A percentile compares a stretch with the other conserved stretches of the same genome.
phyloP scores from a whole-genome alignment of 2,329 filamentous ascomycete species.

The Pseudogymnoascus sp. region DNA sequence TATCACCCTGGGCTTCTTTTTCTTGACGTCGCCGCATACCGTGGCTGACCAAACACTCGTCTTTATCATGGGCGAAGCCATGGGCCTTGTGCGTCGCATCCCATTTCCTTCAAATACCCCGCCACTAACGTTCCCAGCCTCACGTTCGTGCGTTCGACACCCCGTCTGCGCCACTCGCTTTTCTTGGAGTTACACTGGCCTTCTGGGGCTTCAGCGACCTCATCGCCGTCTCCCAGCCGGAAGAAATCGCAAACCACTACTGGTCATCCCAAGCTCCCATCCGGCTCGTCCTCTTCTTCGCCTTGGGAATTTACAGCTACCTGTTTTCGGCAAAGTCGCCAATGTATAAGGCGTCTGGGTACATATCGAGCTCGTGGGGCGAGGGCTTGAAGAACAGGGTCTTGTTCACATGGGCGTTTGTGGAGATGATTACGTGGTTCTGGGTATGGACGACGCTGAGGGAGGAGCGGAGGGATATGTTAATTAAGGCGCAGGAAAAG shows the following conservation, averaged over 20 bases:
- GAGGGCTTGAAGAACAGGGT: conserved; percentile 75
- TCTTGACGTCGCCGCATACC: conserved; percentile 64
- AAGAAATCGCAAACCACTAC: conserved; percentile 55
- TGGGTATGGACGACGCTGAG: conserved; percentile 69
- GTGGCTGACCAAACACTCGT: conserved; percentile 76
- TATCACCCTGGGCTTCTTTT: conserved; percentile 74
- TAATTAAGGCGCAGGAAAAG: conserved; percentile 25
- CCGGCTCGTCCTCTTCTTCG: conserved; percentile 57
- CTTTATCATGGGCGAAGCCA: conserved; percentile 72
- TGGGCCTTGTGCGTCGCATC: conserved; percentile 59
- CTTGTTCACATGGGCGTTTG: conserved; percentile 75
- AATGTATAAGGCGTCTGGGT: conserved; percentile 34
- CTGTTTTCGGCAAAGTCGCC: conserved; percentile 48
- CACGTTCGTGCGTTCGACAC: conserved; percentile 59
- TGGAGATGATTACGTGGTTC: conserved; percentile 81
- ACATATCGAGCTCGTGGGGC: conserved; percentile 40
- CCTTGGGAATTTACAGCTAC: conserved; percentile 57
- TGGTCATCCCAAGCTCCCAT: conserved; percentile 62
- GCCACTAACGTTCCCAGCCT: conserved; percentile 39
- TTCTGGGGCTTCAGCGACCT: conserved; percentile 57
- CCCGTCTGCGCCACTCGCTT: conserved; percentile 62
- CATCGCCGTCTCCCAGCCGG: conserved; percentile 58
- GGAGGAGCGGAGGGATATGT: conserved; percentile 48
- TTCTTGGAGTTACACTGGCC: conserved; percentile 62
- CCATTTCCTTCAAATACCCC: neutral